Evolutionary conservation across 768 basidiomycete species (phyloP).

Genomic region (Kockovaella imperatae): DNA sequence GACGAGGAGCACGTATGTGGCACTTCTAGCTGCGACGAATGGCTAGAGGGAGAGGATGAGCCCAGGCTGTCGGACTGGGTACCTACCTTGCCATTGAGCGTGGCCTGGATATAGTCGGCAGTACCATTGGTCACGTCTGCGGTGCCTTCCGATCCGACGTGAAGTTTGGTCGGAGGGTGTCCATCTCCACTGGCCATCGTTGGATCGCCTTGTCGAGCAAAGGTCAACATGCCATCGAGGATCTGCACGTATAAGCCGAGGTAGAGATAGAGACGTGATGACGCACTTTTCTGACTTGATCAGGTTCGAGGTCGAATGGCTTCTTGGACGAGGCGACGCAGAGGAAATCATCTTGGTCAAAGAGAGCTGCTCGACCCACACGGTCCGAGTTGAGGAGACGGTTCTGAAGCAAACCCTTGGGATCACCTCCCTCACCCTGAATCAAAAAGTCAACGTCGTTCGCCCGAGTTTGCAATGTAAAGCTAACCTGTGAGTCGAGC

Average conservation of each 20-base stretch:
- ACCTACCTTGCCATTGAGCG: conserved; percentile 23
- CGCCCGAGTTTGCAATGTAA: neutral
- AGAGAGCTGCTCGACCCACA: conserved; percentile 19
- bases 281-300: conserved; percentile 26
- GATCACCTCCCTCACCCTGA: conserved; percentile 18
- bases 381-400: conserved; percentile 15
- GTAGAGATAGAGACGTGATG: neutral
- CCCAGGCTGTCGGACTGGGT: neutral
- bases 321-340: conserved; percentile 14
- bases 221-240: conserved; percentile 26
- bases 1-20: conserved; percentile 19
- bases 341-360: conserved; percentile 20
- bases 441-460: neutral
- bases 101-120: conserved; percentile 17
- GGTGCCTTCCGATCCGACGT: conserved; percentile 19
- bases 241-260: conserved; percentile 11
- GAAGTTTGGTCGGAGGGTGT: conserved; percentile 15
- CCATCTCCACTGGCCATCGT: conserved; percentile 23
- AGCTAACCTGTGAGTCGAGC: neutral
- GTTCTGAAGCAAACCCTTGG: conserved; percentile 18
- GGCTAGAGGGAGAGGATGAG: conserved; percentile 2
- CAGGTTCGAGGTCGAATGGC: conserved; percentile 18
- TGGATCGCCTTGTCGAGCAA: conserved; percentile 19
- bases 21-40: conserved; percentile 25
- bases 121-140: conserved; percentile 17